Conservation (phyloP, 1,139 yeast genomes). For the Komagataea norvegica region DNA sequence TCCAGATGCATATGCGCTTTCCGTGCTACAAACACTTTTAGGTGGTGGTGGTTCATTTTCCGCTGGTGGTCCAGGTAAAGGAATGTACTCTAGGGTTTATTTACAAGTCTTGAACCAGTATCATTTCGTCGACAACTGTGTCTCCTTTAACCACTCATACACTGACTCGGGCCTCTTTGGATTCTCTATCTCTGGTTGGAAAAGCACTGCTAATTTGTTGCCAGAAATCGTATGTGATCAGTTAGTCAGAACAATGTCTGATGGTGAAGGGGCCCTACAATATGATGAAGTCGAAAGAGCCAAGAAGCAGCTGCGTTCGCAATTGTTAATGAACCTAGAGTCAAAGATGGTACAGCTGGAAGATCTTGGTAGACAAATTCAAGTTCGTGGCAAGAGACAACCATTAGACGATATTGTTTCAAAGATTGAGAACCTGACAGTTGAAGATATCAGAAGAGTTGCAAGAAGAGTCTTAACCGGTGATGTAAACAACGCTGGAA, state of each 20-base stretch:
- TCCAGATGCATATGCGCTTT: slow-evolving; percentile 87
- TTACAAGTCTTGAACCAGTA: slow-evolving; percentile 88
- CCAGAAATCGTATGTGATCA: slow-evolving; percentile 80
- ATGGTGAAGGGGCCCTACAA: slow-evolving; percentile 52
- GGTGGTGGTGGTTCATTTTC: slow-evolving; percentile 98
- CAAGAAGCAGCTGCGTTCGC: slow-evolving; percentile 86
- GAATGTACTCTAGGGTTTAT: slow-evolving; percentile 93
- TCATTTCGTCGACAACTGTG: slow-evolving; percentile 86
- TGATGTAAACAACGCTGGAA: slow-evolving; percentile 44
- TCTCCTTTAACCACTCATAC: slow-evolving; percentile 85
- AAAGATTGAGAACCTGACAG: slow-evolving; percentile 63
- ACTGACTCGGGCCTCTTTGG: slow-evolving; percentile 91
- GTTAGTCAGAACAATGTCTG: slow-evolving; percentile 51
- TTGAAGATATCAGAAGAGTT: slow-evolving; percentile 63
- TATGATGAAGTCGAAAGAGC: slow-evolving; percentile 79
- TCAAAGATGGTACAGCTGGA: slow-evolving; percentile 88
- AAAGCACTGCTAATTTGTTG: slow-evolving; percentile 79
- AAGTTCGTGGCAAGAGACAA: slow-evolving; percentile 74
- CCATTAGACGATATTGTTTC: slow-evolving; percentile 79
- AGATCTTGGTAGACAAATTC: slow-evolving; percentile 93
- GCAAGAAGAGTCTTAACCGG: slow-evolving; percentile 78
- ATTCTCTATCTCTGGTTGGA: slow-evolving; percentile 76
- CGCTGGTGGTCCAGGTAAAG: slow-evolving; percentile 99
- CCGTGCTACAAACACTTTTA: slow-evolving; percentile 83
- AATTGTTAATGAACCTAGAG: slow-evolving; percentile 88